These are phyloP conservation scores for Catharanthus roseus DNA, from an alignment of 257 asterid genomes.

Conservation along the genomic window DNA sequence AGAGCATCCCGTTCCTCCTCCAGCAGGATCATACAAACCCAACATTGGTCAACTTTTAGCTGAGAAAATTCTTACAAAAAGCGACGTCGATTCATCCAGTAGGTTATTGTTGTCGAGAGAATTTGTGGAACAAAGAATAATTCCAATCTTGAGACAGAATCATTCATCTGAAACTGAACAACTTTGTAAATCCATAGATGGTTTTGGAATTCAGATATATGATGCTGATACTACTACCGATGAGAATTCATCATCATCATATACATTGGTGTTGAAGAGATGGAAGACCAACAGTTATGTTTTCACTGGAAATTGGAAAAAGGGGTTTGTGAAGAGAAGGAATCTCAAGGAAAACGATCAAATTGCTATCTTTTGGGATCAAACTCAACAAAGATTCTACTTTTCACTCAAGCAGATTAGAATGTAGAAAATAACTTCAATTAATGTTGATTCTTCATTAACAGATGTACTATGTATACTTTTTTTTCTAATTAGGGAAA, in stretches of 20 bases:
- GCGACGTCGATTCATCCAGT: background rate
- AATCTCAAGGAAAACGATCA: conserved; percentile 5
- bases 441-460: no score
- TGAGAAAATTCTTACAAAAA: background rate
- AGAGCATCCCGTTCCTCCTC: background rate
- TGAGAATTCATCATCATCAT: no score
- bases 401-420: background rate
- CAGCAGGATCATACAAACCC: background rate
- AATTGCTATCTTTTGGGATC: conserved; percentile 3
- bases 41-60: background rate
- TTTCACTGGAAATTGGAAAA: background rate
- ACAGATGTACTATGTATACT: no score
- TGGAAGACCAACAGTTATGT: background rate
- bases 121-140: background rate
- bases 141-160: background rate
- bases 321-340: conserved; percentile 7
- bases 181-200: background rate
- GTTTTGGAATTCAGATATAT: background rate
- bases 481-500: no score
- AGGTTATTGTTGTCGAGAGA: background rate
- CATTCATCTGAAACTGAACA: background rate
- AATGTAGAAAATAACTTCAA: background rate
- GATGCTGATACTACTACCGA: background rate
- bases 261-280: no score
- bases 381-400: background rate